These are phyloP conservation scores for Borovskyia barvae DNA, from an alignment of 208 protist genomes.

Conservation along the genomic window DNA sequence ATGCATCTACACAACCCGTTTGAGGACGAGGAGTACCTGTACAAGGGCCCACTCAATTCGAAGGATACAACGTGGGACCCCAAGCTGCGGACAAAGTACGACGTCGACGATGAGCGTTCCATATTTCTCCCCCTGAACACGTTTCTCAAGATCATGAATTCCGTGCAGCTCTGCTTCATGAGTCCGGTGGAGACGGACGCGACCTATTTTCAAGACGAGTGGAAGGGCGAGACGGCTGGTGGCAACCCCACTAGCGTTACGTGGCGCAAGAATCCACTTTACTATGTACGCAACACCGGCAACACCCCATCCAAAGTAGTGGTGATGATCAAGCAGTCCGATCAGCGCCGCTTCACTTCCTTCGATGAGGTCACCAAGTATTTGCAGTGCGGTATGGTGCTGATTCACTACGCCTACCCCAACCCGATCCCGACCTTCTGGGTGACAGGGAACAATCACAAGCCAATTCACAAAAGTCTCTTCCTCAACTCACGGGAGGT, in stretches of 20 bases:
- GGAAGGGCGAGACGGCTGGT: slow-evolving; percentile 41
- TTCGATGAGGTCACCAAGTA: slow-evolving; percentile 51
- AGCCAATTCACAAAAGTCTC: slow-evolving; percentile 56
- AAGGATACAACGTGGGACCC: slow-evolving; percentile 53
- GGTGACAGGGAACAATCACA: slow-evolving; percentile 71
- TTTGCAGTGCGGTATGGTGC: slow-evolving; percentile 60
- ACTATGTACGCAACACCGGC: slow-evolving; percentile 53
- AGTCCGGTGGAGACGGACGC: slow-evolving; percentile 34
- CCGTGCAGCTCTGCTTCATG: slow-evolving; percentile 64
- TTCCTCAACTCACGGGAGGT: slow-evolving; percentile 75
- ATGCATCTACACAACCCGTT: slow-evolving; percentile 65
- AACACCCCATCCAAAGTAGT: slow-evolving; percentile 25
- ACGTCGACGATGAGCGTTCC: slow-evolving; percentile 38
- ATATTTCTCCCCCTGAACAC: slow-evolving; percentile 53
- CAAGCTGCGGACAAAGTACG: slow-evolving; percentile 32
- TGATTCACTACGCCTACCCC: slow-evolving; percentile 26
- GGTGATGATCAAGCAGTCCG: slow-evolving; percentile 47
- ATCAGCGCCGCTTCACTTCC: slow-evolving; percentile 50
- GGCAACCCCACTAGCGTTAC: slow-evolving; percentile 67
- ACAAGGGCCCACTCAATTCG: slow-evolving; percentile 52
- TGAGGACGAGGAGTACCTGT: slow-evolving; percentile 41
- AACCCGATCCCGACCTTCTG: slow-evolving; percentile 46
- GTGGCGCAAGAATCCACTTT: slow-evolving; percentile 77
- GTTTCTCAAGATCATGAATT: slow-evolving; percentile 45
- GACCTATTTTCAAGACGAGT: slow-evolving; percentile 47